Conservation (phyloP, 2,329 filamentous ascomycete species). For the Alternaria brassicae region DNA sequence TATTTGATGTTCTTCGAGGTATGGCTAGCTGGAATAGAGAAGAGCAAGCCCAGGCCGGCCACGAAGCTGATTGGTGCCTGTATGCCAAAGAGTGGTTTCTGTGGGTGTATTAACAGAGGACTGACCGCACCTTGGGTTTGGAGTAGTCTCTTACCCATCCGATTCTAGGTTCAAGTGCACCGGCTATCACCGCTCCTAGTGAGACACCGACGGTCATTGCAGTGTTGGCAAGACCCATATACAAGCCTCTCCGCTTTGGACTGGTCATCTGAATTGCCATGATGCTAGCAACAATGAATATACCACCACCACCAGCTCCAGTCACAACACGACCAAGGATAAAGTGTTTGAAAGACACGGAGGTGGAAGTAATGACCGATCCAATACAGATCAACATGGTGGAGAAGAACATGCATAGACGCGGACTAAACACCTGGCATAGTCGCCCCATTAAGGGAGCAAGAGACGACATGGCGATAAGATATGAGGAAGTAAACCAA, state of each 20-base stretch:
- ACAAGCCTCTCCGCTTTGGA: constrained; percentile 72
- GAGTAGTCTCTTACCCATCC: constrained; percentile 69
- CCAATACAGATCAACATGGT: constrained; percentile 67
- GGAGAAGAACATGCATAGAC: constrained; percentile 68
- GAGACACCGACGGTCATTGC: constrained; percentile 75
- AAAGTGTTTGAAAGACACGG: constrained; percentile 67
- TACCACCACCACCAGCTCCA: constrained; percentile 73
- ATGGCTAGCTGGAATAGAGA: constrained; percentile 66
- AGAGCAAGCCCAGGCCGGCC: constrained; percentile 67
- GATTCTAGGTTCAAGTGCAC: constrained; percentile 66
- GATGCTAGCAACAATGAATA: constrained; percentile 77
- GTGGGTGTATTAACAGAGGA: constrained; percentile 16
- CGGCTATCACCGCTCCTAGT: constrained; percentile 73
- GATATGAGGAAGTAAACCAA: constrained; percentile 83
- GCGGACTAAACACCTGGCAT: constrained; percentile 74
- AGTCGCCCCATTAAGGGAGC: constrained; percentile 76
- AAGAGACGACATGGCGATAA: constrained; percentile 62
- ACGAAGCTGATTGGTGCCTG: constrained; percentile 71
- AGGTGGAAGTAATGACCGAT: constrained; percentile 68
- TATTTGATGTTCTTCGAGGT: constrained; percentile 48
- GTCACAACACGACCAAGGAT: constrained; percentile 72
- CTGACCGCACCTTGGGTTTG: neutral
- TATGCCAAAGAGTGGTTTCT: constrained; percentile 75
- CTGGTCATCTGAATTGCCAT: constrained; percentile 76
- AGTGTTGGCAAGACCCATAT: constrained; percentile 76